A percentile compares a stretch with the other conserved stretches of the same genome.
Evolutionary conservation across 2,329 filamentous ascomycete species (phyloP).

Genomic region (Drechslerella coelobrocha): DNA sequence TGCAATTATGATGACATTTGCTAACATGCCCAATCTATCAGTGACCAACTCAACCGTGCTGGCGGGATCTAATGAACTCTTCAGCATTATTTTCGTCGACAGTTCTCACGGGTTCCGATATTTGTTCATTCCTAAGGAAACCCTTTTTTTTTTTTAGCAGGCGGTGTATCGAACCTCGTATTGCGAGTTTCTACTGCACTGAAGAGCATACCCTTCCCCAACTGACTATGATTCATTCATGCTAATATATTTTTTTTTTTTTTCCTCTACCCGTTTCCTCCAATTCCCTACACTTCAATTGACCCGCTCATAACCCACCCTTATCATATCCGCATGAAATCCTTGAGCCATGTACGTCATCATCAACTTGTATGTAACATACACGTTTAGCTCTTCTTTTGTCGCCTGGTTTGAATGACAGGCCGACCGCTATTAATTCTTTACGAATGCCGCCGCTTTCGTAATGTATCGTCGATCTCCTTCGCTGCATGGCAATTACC

Average conservation of each 20-base stretch:
- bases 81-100: background rate
- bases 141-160: conserved; percentile 29
- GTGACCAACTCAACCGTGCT: conserved; percentile 39
- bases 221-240: conserved; percentile 8
- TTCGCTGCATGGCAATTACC: conserved; percentile 6
- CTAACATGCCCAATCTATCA: conserved; percentile 20
- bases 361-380: conserved; percentile 42
- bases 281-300: background rate
- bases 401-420: conserved; percentile 38
- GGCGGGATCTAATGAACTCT: conserved; percentile 26
- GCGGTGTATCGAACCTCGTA: conserved; percentile 26
- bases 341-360: conserved; percentile 30
- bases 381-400: conserved; percentile 20
- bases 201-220: background rate
- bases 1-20: background rate
- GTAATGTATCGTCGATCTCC: background rate
- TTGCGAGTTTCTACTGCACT: conserved; percentile 2
- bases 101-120: background rate
- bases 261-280: background rate
- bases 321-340: background rate
- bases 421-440: conserved; percentile 12
- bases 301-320: background rate
- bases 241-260: conserved; percentile 8
- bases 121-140: no score
- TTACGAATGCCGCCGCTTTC: background rate